Percentiles rank a stretch among this genome's conserved stretches.
Evolutionary conservation across 2,329 filamentous ascomycete species (phyloP).

Genomic region (Fusarium newnesense): DNA sequence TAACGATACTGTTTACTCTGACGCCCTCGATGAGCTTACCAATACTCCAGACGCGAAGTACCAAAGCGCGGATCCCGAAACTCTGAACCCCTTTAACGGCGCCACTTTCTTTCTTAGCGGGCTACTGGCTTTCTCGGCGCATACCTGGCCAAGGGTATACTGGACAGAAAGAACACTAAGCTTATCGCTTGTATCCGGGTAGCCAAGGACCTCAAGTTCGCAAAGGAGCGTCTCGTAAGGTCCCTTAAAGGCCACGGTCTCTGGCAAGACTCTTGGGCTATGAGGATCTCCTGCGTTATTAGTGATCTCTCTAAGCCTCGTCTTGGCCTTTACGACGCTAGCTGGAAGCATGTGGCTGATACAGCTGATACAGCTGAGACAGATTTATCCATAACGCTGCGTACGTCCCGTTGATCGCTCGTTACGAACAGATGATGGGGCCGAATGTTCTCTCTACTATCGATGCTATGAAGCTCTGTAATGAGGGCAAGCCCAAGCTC

Average conservation of each 20-base stretch:
- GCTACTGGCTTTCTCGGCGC: constrained; percentile 83
- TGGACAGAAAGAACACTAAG: constrained; percentile 50
- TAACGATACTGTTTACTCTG: background rate
- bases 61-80: constrained; percentile 51
- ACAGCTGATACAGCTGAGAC: background rate
- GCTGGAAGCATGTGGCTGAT: background rate
- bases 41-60: constrained; percentile 58
- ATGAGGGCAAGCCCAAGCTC: constrained; percentile 2
- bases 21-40: constrained; percentile 61
- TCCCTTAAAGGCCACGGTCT: constrained; percentile 82
- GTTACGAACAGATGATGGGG: background rate
- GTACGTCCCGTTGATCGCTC: background rate
- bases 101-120: constrained; percentile 74
- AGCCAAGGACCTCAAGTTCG: constrained; percentile 61
- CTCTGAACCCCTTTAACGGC: constrained; percentile 16
- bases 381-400: background rate
- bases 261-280: constrained; percentile 76
- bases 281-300: constrained; percentile 63
- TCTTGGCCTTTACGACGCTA: background rate
- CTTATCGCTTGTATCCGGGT: constrained; percentile 79
- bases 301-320: constrained; percentile 69
- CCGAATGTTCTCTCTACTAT: constrained; percentile 1
- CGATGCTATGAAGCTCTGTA: background rate
- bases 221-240: constrained; percentile 68
- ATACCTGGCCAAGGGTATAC: constrained; percentile 80